These are phyloP conservation scores for Xylariaceae sp. DNA, from an alignment of 2,329 filamentous ascomycete species.

Conservation along the genomic window DNA sequence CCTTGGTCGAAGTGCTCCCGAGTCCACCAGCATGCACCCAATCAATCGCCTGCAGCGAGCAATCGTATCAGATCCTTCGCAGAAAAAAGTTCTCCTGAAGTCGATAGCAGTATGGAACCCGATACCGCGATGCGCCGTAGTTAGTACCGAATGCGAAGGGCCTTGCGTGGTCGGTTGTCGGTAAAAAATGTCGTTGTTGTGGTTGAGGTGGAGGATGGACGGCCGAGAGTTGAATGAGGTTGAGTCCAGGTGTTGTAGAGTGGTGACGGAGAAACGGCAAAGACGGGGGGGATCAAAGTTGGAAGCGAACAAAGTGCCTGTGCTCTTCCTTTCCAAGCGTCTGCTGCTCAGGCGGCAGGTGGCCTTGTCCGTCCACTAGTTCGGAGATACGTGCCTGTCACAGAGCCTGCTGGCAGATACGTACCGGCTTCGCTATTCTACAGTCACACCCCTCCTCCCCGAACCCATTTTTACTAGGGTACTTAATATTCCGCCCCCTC, in stretches of 20 bases:
- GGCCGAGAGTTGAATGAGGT: constrained; percentile 30
- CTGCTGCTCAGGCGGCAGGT: too few relatives aligned
- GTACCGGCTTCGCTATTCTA: too few relatives aligned
- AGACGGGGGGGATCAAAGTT: constrained; percentile 22
- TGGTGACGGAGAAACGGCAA: too few relatives aligned
- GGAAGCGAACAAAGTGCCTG: constrained; percentile 19
- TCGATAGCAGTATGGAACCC: constrained; percentile 3
- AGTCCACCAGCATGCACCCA: constrained; percentile 44
- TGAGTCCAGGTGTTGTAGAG: too few relatives aligned
- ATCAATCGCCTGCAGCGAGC: constrained; percentile 25
- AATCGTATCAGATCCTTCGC: constrained; percentile 9
- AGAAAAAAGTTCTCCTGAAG: background rate
- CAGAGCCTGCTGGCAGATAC: too few relatives aligned
- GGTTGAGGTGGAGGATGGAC: constrained; percentile 7
- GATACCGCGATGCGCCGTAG: constrained; percentile 8
- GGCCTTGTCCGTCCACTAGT: too few relatives aligned
- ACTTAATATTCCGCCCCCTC: too few relatives aligned
- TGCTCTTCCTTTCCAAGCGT: too few relatives aligned
- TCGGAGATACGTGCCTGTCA: too few relatives aligned
- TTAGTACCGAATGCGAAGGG: constrained; percentile 1
- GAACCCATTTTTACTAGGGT: too few relatives aligned
- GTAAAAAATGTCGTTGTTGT: constrained; percentile 13
- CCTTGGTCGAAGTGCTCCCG: constrained; percentile 42
- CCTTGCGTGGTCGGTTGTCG: constrained; percentile 2
- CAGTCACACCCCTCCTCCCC: too few relatives aligned